Evolutionary conservation across 371 early-diverging fungal species (phyloP).

Genomic region (Apophysomyces variabilis): DNA sequence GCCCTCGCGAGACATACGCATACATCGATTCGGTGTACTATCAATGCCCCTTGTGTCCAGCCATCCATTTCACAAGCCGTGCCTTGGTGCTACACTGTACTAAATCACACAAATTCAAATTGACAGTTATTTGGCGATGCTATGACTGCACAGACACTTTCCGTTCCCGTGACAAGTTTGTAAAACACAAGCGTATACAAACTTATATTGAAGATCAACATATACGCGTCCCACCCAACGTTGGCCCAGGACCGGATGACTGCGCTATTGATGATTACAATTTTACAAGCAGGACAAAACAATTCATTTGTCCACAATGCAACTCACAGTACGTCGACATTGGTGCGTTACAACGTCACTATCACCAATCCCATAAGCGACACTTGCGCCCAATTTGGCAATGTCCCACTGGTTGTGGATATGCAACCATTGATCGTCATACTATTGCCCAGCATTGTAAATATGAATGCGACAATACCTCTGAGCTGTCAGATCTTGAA

Average conservation of each 20-base stretch:
- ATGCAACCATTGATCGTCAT: background rate
- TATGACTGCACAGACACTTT: background rate
- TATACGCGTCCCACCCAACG: slow-evolving; percentile 1
- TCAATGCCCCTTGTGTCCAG: background rate
- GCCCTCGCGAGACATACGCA: background rate
- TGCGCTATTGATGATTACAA: background rate
- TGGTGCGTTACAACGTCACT: background rate
- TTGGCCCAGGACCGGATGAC: background rate
- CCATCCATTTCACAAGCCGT: background rate
- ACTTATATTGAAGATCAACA: background rate
- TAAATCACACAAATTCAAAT: background rate
- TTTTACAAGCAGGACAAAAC: background rate
- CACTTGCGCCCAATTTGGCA: background rate
- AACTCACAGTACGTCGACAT: background rate
- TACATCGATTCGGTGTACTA: background rate
- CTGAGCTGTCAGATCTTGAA: background rate
- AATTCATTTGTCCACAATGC: background rate
- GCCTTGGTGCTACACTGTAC: background rate
- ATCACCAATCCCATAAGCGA: background rate
- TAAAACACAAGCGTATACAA: background rate
- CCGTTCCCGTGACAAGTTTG: background rate
- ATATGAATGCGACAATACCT: background rate
- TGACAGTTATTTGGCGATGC: background rate
- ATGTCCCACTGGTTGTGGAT: background rate
- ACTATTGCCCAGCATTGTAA: background rate